Percentiles rank a stretch among this genome's conserved stretches.
Evolutionary conservation across 2,329 filamentous ascomycete species (phyloP).

Genomic region (Ophiocordyceps australis): DNA sequence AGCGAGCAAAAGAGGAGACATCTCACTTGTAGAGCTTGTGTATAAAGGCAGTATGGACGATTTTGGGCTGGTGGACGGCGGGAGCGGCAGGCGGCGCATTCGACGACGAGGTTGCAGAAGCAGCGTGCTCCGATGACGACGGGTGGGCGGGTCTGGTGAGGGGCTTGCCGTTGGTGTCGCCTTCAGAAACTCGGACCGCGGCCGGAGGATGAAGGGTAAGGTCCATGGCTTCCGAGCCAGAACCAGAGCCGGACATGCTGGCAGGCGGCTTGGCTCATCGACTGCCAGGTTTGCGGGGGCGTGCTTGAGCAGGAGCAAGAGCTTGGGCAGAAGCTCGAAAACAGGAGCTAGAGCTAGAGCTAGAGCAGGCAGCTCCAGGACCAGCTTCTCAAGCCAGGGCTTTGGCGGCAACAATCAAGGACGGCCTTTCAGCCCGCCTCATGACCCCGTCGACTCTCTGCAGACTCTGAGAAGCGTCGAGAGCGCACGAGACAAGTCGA

Average conservation of each 20-base stretch:
- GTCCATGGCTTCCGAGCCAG: conserved; percentile 44
- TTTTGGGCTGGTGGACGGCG: conserved; percentile 83
- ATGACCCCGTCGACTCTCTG: too few species aligned
- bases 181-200: conserved; percentile 18
- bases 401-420: too few species aligned
- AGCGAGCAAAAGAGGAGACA: background rate
- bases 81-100: conserved; percentile 36
- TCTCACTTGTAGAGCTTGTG: conserved; percentile 95
- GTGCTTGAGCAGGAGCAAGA: too few species aligned
- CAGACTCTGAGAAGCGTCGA: too few species aligned
- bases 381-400: too few species aligned
- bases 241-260: conserved; percentile 38
- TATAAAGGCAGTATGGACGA: conserved; percentile 96
- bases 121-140: conserved; percentile 3
- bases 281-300: too few species aligned
- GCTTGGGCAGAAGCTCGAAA: too few species aligned
- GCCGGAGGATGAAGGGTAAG: conserved; percentile 32
- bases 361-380: too few species aligned
- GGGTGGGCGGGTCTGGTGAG: conserved; percentile 19
- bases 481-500: too few species aligned
- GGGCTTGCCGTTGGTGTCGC: conserved; percentile 17
- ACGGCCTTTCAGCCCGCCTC: too few species aligned
- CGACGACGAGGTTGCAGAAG: conserved; percentile 24
- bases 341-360: too few species aligned
- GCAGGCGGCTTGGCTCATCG: conserved; percentile 29